phyloP scores from a whole-genome alignment of 805 yeast genomes.

The Yarrowia yakushimensis region DNA sequence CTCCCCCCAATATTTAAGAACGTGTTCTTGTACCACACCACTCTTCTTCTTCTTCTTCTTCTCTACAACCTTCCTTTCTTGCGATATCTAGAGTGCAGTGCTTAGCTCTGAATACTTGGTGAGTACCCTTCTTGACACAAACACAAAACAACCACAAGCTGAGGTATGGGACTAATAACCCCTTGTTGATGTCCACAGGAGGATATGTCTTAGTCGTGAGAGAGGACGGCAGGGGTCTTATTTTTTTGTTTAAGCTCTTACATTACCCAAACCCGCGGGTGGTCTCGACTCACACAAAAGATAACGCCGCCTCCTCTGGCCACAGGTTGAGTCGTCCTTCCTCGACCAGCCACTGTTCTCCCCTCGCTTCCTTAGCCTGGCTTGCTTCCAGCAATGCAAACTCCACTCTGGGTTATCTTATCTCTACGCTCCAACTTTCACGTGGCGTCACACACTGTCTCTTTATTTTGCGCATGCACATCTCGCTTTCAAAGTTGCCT shows the following conservation, averaged over 20 bases:
- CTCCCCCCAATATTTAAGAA: not conserved
- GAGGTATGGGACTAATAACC: constrained; percentile 4
- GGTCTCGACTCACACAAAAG: not conserved
- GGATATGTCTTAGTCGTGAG: constrained; percentile 13
- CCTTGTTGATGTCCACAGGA: constrained; percentile 21
- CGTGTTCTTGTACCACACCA: not conserved
- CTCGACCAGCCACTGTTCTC: not conserved
- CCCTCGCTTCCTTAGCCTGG: not conserved
- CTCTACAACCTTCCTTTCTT: not conserved
- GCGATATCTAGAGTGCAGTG: constrained; percentile 10
- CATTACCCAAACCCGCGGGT: constrained; percentile 1
- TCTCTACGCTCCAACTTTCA: constrained; percentile 19
- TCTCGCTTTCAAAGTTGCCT: constrained; percentile 11
- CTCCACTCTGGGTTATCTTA: constrained; percentile 15
- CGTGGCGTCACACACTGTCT: constrained; percentile 16
- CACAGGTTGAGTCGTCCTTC: not conserved
- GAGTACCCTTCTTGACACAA: not conserved
- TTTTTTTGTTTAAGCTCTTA: constrained; percentile 8
- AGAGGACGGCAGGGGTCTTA: constrained; percentile 15
- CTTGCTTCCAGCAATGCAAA: not conserved
- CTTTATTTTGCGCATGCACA: constrained; percentile 9
- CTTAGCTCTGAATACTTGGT: constrained; percentile 16
- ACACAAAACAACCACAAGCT: not conserved
- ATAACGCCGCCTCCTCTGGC: not conserved
- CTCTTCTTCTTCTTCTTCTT: not conserved